These are phyloP conservation scores for Leptographium procerum DNA, from an alignment of 2,329 filamentous ascomycete genomes.

Conservation along the genomic window DNA sequence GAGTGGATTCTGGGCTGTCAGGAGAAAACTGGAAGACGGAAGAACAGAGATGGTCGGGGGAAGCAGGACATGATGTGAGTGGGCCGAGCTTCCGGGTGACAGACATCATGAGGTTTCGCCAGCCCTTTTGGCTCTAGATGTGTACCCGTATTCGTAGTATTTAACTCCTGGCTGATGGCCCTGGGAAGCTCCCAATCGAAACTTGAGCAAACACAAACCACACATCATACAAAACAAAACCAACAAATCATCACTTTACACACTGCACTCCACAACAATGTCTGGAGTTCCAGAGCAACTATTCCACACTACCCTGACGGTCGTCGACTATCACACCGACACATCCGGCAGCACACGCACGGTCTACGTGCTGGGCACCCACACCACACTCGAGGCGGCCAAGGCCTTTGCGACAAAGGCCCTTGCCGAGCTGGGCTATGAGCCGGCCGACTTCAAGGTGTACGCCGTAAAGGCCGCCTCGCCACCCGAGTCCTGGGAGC, in stretches of 20 bases:
- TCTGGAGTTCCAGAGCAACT: conserved; percentile 18
- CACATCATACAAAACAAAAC: background rate
- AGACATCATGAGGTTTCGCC: background rate
- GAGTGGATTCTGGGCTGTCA: background rate
- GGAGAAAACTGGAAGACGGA: background rate
- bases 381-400: conserved; percentile 23
- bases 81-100: background rate
- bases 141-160: no score
- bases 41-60: background rate
- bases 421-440: conserved; percentile 23
- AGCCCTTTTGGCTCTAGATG: background rate
- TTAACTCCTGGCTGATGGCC: background rate
- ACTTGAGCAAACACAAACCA: background rate
- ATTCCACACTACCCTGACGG: conserved; percentile 25
- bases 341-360: conserved; percentile 17
- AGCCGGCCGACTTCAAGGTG: conserved; percentile 23
- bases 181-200: background rate
- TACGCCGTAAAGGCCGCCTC: conserved; percentile 16
- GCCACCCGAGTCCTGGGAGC: conserved; percentile 17
- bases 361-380: conserved; percentile 27
- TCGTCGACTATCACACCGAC: conserved; percentile 21
- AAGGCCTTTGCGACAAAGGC: conserved; percentile 23
- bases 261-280: background rate
- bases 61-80: background rate
- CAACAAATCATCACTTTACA: background rate